Evolutionary conservation across 148 eudicot species (phyloP).

Genomic region (Tetragonia tetragonoides): DNA sequence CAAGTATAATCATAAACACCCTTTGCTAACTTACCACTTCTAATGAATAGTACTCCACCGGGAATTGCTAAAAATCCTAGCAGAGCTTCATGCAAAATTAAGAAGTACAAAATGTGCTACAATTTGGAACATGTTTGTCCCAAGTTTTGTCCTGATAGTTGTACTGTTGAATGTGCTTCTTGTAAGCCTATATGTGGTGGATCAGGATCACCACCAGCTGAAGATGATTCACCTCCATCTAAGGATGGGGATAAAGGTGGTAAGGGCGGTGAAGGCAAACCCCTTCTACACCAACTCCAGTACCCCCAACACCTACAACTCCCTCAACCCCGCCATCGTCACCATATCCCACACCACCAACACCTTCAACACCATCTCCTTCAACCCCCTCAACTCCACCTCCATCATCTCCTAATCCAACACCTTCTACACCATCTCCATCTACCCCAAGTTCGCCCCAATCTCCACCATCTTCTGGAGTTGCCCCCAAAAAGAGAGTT

Average conservation of each 20-base stretch:
- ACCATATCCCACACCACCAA: neutral
- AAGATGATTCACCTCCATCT: neutral
- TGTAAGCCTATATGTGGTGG: slow-evolving; percentile 40
- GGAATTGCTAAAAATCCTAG: slow-evolving; percentile 39
- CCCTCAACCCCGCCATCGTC: neutral
- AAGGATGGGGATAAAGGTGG: neutral
- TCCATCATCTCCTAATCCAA: neutral
- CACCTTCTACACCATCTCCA: neutral
- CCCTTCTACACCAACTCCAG: slow-evolving; percentile 7
- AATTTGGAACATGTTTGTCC: slow-evolving; percentile 60
- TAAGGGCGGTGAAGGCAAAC: neutral
- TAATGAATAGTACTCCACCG: slow-evolving; percentile 30
- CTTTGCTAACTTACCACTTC: neutral
- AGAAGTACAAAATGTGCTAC: slow-evolving; percentile 48
- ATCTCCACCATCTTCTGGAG: slow-evolving; percentile 7
- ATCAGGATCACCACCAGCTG: slow-evolving; percentile 1
- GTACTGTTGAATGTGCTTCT: slow-evolving; percentile 51
- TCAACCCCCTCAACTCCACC: neutral
- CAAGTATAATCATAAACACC: neutral
- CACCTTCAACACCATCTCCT: neutral
- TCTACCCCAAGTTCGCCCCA: neutral
- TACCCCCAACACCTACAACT: neutral
- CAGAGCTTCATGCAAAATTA: slow-evolving; percentile 37
- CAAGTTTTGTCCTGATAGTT: slow-evolving; percentile 51
- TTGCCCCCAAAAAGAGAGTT: slow-evolving; percentile 31